phyloP scores from a whole-genome alignment of 805 yeast genomes.

The Komagataella mondaviorum region DNA sequence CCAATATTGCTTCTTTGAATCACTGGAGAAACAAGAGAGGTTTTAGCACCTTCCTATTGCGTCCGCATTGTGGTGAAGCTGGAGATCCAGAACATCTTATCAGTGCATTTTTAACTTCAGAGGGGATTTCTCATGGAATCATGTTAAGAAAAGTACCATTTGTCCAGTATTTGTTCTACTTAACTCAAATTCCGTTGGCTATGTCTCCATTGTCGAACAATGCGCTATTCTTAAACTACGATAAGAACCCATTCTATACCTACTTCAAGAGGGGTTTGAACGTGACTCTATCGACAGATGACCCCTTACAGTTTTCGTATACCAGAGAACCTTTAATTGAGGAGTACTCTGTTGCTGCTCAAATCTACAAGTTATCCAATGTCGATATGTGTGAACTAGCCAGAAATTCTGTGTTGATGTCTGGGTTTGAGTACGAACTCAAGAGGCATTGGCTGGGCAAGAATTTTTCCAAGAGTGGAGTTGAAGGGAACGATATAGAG shows the following conservation, averaged over 20 bases:
- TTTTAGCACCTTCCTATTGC: conserved; percentile 79
- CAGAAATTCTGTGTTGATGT: conserved; percentile 78
- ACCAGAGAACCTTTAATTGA: conserved; percentile 96
- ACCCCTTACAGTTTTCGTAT: conserved; percentile 93
- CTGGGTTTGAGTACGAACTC: conserved; percentile 83
- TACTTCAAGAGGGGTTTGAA: conserved; percentile 90
- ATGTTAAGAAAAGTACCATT: conserved; percentile 86
- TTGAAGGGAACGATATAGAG: conserved; percentile 78
- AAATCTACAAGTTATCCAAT: conserved; percentile 83
- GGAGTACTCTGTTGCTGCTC: conserved; percentile 97
- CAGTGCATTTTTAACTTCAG: conserved; percentile 77
- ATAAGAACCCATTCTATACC: conserved; percentile 87
- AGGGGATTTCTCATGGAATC: conserved; percentile 93
- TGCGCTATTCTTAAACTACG: conserved; percentile 90
- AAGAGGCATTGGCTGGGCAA: conserved; percentile 91
- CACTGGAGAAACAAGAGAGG: conserved; percentile 66
- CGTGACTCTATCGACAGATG: conserved; percentile 92
- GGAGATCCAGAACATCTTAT: conserved; percentile 98
- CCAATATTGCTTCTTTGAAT: conserved; percentile 78
- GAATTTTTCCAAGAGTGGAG: conserved; percentile 40
- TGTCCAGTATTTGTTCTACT: conserved; percentile 82
- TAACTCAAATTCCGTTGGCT: conserved; percentile 94
- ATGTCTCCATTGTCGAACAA: conserved; percentile 97
- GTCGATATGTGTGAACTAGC: conserved; percentile 98
- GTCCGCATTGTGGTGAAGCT: conserved; percentile 99